Evolutionary conservation across 1,284 basidiomycete species (phyloP), one percentile per base, ranked within the genome.

Genomic region (Rhizoctonia solani): DNA sequence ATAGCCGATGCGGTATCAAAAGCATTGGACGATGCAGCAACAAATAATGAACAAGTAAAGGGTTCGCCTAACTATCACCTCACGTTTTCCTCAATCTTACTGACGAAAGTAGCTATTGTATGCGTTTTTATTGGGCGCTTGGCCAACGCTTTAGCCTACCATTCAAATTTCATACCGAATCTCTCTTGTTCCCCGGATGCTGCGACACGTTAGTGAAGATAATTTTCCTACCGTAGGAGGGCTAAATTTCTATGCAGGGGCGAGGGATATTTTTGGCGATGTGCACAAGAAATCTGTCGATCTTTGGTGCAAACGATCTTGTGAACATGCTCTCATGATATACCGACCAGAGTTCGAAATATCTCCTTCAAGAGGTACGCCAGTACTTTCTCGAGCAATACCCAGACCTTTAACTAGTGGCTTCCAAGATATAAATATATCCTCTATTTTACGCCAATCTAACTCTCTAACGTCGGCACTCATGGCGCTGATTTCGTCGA

Each of bases 401-500:
- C 32, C 30, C 16, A 41, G 23, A 4, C 21, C 19, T 21, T 37
- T 50, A 19, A 41, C 41, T 44, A 27, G 14, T n/a, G 29, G 29
- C 19, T 72, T 71, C 78, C 47, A 73, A 72, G 52, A 72, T 32
- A 23, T 25, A 9, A 71, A 55, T 46, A 59, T 71, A 27, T 37
- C 63, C 54, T 69, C 72, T n/a, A 74, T 76, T 52, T 74, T 72
- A 54, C 78, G 79, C 16, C 84, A 86, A 59, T 88, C 87, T 46
- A 75, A 81, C 52, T 73, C 77, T 41, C 78, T 89, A 44, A 77
- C 85, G 67, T 78, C 82, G 47, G 83, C 84, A 11, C 73, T 90
- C 50, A 74, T 85, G 52, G 76, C 78, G 0, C 74, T 90, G n/a
- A 83, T 83, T 37, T 79, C 78, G 11, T 81, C 81, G 3, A 75